Conservation (phyloP, 352 stramenopile genomes). For the Phytophthora cajani region DNA sequence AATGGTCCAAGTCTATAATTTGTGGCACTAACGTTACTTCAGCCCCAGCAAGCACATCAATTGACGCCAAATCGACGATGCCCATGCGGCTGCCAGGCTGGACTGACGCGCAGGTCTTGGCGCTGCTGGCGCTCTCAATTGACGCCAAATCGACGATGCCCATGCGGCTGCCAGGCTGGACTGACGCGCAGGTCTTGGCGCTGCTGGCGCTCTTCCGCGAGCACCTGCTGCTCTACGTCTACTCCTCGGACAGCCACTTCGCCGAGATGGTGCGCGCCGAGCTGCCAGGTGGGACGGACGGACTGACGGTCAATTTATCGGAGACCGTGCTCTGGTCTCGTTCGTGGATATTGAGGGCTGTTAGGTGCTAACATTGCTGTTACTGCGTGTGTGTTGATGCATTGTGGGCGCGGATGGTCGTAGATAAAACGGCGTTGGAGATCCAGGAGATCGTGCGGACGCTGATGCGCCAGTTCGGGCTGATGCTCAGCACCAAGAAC, state of each 20-base stretch:
- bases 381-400: background rate
- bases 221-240: constrained; percentile 70
- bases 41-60: too few relatives aligned
- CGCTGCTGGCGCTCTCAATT: constrained; percentile 53
- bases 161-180: constrained; percentile 50
- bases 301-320: constrained; percentile 2
- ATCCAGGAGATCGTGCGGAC: constrained; percentile 55
- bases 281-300: constrained; percentile 43
- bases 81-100: constrained; percentile 48
- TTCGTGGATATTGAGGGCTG: background rate
- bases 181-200: constrained; percentile 53
- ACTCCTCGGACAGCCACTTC: constrained; percentile 56
- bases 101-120: constrained; percentile 56
- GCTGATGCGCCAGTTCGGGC: constrained; percentile 65
- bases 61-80: constrained; percentile 27
- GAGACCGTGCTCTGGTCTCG: background rate
- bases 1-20: too few relatives aligned
- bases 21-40: too few relatives aligned
- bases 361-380: constrained; percentile 12
- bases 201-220: constrained; percentile 61
- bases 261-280: constrained; percentile 42
- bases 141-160: constrained; percentile 29
- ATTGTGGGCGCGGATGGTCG: background rate
- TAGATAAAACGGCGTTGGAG: constrained; percentile 45
- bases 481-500: constrained; percentile 70